Evolutionary conservation across 352 stramenopile genomes (phyloP).

Genomic region (Phytophthora kernoviae): DNA sequence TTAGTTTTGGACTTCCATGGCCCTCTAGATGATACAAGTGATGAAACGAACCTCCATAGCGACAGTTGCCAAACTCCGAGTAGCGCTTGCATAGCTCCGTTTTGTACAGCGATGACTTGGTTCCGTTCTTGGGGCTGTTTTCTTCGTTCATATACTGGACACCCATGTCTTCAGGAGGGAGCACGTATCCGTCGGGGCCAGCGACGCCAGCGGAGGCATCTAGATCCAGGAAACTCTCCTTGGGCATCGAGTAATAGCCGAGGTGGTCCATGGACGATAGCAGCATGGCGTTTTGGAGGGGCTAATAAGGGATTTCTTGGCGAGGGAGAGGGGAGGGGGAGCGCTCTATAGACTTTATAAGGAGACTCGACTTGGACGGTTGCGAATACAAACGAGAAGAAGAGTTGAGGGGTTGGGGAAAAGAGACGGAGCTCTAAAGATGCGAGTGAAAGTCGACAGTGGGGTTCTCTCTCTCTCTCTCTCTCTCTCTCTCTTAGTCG

Average conservation of each 20-base stretch:
- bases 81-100: conserved; percentile 90
- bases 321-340: not conserved
- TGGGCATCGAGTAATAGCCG: conserved; percentile 83
- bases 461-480: not conserved
- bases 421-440: not conserved
- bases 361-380: not conserved
- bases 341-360: not conserved
- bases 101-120: conserved; percentile 88
- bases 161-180: conserved; percentile 52
- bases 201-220: conserved; percentile 43
- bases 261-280: conserved; percentile 85
- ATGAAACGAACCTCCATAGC: conserved; percentile 67
- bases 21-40: not conserved
- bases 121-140: conserved; percentile 84
- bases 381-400: not conserved
- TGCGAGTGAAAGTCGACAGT: not conserved
- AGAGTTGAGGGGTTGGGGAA: not conserved
- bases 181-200: conserved; percentile 41
- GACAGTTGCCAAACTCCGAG: conserved; percentile 86
- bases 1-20: not conserved
- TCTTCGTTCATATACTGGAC: conserved; percentile 73
- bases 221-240: conserved; percentile 74
- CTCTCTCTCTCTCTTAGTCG: not conserved
- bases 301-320: not conserved
- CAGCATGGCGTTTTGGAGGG: conserved; percentile 75